Conservation (phyloP, 192 early-diverging fungal genomes). For the Cladochytrium replicatum region DNA sequence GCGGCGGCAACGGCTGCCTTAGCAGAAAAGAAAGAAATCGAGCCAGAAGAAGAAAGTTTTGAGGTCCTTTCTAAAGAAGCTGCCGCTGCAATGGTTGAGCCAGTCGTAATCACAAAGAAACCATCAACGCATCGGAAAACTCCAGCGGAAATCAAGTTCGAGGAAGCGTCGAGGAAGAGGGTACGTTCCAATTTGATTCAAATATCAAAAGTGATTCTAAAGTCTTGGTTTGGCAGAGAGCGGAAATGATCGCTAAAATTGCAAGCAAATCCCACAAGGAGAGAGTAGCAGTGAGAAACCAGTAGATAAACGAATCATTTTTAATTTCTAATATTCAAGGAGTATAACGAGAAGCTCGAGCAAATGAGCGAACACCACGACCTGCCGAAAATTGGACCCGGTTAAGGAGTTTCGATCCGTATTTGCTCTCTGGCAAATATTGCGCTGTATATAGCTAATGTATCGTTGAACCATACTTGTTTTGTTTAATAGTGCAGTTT, state of each 20-base stretch:
- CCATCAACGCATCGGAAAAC: slow-evolving; percentile 42
- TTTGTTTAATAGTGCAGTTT: no score
- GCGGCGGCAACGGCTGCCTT: not conserved
- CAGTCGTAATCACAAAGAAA: slow-evolving; percentile 8
- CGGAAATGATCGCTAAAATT: slow-evolving; percentile 53
- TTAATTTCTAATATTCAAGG: slow-evolving; percentile 20
- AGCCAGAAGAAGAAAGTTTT: slow-evolving; percentile 23
- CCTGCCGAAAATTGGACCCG: slow-evolving; percentile 71
- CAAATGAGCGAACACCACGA: slow-evolving; percentile 71
- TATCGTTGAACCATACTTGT: no score
- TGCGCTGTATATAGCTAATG: no score
- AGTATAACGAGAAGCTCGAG: slow-evolving; percentile 65
- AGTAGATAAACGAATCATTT: not conserved
- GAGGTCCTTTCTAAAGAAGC: no score
- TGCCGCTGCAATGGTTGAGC: slow-evolving; percentile 14
- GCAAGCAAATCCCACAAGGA: slow-evolving; percentile 67
- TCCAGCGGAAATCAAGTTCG: slow-evolving; percentile 60
- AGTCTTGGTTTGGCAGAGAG: slow-evolving; percentile 34
- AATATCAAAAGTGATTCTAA: not conserved
- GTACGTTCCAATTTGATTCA: slow-evolving; percentile 24
- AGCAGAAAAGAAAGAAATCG: slow-evolving; percentile 47
- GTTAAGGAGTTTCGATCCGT: no score
- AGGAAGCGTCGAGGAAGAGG: slow-evolving; percentile 52
- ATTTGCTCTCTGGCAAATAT: no score
- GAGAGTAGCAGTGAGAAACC: slow-evolving; percentile 48